These are phyloP conservation scores for Plasmodium gonderi DNA, from an alignment of 169 alveolate species.

Conservation along the genomic window DNA sequence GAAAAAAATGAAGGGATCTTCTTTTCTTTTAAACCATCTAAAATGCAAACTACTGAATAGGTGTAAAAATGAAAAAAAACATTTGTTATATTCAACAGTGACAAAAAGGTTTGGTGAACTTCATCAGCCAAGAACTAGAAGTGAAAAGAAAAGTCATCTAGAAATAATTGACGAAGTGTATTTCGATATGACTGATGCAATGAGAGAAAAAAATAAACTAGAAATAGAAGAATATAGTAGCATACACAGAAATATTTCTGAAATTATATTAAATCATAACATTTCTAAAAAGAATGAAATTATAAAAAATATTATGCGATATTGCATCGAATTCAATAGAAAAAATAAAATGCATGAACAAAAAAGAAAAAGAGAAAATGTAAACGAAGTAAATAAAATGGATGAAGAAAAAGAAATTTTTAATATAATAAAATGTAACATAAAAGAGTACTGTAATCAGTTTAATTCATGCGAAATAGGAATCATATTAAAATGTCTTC, in stretches of 20 bases:
- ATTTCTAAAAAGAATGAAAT: conserved; percentile 41
- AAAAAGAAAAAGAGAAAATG: neutral
- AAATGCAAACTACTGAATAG: neutral
- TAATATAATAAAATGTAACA: conserved; percentile 2
- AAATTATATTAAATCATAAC: conserved; percentile 39
- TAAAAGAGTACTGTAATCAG: conserved; percentile 32
- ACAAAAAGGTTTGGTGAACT: conserved; percentile 56
- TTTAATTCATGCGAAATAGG: conserved; percentile 67
- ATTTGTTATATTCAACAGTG: conserved; percentile 13
- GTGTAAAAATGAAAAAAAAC: neutral
- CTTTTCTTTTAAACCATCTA: neutral
- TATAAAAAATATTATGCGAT: conserved; percentile 41
- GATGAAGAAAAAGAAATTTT: neutral
- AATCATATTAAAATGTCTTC: conserved; percentile 44
- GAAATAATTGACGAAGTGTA: conserved; percentile 56
- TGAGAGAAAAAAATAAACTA: conserved; percentile 42
- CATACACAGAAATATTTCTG: conserved; percentile 32
- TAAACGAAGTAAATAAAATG: neutral
- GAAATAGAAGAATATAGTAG: conserved; percentile 61
- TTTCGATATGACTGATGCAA: conserved; percentile 71
- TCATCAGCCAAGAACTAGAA: conserved; percentile 41
- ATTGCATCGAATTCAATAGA: conserved; percentile 35
- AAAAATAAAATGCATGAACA: neutral
- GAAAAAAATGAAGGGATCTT: neutral
- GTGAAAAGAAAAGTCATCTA: conserved; percentile 49